phyloP scores from a whole-genome alignment of 176 grass and related monocot genomes.

The Dactylis glomerata region DNA sequence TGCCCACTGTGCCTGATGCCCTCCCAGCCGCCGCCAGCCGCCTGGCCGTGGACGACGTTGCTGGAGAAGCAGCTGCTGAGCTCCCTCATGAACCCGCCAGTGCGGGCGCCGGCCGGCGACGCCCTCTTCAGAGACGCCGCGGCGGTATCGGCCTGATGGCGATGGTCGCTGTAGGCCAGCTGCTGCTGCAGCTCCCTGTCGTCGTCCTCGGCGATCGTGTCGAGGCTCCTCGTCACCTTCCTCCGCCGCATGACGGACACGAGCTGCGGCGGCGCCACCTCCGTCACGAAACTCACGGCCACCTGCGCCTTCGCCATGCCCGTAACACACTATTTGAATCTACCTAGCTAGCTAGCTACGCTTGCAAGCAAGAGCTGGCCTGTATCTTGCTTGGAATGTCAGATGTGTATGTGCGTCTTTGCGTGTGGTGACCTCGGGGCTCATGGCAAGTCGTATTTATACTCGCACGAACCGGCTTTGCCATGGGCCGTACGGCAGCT shows the following conservation, averaged over 20 bases:
- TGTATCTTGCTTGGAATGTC: not conserved
- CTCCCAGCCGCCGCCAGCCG: not conserved
- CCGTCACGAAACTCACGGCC: constrained; percentile 50
- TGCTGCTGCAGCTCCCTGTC: constrained; percentile 49
- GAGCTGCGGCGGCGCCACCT: constrained; percentile 59
- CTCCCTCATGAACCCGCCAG: constrained; percentile 23
- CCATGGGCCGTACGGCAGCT: constrained; percentile 3
- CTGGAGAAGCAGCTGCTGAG: constrained; percentile 35
- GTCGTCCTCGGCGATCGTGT: constrained; percentile 74
- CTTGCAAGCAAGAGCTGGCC: not conserved
- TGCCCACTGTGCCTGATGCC: not conserved
- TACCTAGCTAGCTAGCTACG: not conserved
- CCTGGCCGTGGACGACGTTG: not conserved
- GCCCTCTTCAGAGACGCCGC: not conserved
- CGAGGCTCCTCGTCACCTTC: constrained; percentile 44
- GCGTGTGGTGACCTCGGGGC: not conserved
- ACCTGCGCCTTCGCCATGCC: constrained; percentile 38
- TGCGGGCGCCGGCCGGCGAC: not conserved
- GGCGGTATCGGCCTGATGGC: not conserved
- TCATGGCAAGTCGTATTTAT: not conserved
- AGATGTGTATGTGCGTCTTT: not conserved
- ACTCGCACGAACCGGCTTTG: constrained; percentile 4
- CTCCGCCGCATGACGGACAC: constrained; percentile 43
- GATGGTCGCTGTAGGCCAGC: not conserved
- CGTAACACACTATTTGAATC: not conserved